Conservation (phyloP, 345 rosid species). For the Durio zibethinus region DNA sequence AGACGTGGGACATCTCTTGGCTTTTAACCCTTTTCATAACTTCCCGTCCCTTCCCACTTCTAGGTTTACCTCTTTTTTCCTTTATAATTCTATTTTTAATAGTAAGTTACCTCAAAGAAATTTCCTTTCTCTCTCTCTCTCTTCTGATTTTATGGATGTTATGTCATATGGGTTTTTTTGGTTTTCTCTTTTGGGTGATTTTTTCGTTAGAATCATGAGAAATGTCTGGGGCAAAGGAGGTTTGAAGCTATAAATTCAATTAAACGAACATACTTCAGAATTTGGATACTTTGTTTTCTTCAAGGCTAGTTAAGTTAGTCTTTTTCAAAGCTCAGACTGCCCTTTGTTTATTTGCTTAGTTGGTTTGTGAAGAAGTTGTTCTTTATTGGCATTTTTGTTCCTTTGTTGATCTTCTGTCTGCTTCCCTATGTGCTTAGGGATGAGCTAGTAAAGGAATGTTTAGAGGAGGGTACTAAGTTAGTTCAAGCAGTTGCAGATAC, state of each 20-base stretch:
- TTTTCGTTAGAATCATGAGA: not conserved
- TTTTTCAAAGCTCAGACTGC: not conserved
- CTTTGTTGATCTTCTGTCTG: not conserved
- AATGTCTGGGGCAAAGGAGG: not conserved
- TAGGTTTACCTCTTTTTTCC: not conserved
- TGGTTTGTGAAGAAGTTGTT: not conserved
- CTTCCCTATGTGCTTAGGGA: conserved; percentile 41
- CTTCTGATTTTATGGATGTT: not conserved
- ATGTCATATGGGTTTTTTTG: not conserved
- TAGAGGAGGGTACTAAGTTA: conserved; percentile 57
- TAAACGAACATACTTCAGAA: not conserved
- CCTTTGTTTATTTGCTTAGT: not conserved
- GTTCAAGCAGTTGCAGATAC: conserved; percentile 67
- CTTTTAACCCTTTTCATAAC: conserved; percentile 49
- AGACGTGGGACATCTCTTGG: conserved; percentile 75
- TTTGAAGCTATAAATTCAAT: not conserved
- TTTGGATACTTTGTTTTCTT: not conserved
- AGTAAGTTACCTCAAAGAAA: not conserved
- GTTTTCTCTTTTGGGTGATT: not conserved
- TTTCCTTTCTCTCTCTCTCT: not conserved
- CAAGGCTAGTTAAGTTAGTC: not conserved
- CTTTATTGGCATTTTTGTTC: conserved; percentile 1
- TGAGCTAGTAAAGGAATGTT: conserved; percentile 57
- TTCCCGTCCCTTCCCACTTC: conserved; percentile 18
- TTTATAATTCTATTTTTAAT: not conserved